Conservation (phyloP, 2,329 filamentous ascomycete genomes). For the Botryosphaeria agaves region DNA sequence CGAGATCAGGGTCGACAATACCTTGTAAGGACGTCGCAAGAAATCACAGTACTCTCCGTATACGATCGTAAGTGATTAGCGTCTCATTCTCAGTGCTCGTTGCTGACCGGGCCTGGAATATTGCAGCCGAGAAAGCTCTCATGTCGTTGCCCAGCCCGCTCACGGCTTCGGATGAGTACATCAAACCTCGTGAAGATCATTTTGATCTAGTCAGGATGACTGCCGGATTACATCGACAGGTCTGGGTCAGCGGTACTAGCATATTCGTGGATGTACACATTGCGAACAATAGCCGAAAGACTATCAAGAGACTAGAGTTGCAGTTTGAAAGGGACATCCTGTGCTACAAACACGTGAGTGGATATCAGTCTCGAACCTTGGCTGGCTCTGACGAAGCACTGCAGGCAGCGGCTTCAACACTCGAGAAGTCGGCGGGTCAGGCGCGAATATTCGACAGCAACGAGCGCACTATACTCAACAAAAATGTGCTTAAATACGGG, state of each 20-base stretch:
- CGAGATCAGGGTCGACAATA: slow-evolving; percentile 30
- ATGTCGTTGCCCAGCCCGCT: slow-evolving; percentile 34
- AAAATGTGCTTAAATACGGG: slow-evolving; percentile 24
- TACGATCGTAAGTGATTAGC: slow-evolving; percentile 28
- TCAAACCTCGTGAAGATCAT: slow-evolving; percentile 19
- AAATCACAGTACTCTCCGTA: slow-evolving; percentile 32
- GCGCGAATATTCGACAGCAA: slow-evolving; percentile 35
- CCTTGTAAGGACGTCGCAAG: slow-evolving; percentile 31
- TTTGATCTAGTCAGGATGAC: slow-evolving; percentile 30
- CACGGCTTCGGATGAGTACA: slow-evolving; percentile 30
- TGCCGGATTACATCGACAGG: slow-evolving; percentile 37
- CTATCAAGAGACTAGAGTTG: slow-evolving; percentile 31
- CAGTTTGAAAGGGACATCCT: slow-evolving; percentile 33
- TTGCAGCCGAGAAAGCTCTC: slow-evolving; percentile 32
- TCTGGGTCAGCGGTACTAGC: slow-evolving; percentile 38
- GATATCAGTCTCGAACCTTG: background rate
- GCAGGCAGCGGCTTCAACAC: slow-evolving; percentile 28
- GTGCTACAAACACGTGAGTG: slow-evolving; percentile 30
- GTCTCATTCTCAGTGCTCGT: background rate
- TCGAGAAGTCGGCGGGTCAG: slow-evolving; percentile 31
- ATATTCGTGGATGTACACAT: slow-evolving; percentile 38
- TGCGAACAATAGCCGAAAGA: slow-evolving; percentile 30
- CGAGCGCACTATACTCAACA: slow-evolving; percentile 29
- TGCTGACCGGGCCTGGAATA: slow-evolving; percentile 2
- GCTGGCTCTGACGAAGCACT: background rate